Evolutionary conservation across 108 stramenopile species (phyloP).

Genomic region (Mediolabrus comicus): DNA sequence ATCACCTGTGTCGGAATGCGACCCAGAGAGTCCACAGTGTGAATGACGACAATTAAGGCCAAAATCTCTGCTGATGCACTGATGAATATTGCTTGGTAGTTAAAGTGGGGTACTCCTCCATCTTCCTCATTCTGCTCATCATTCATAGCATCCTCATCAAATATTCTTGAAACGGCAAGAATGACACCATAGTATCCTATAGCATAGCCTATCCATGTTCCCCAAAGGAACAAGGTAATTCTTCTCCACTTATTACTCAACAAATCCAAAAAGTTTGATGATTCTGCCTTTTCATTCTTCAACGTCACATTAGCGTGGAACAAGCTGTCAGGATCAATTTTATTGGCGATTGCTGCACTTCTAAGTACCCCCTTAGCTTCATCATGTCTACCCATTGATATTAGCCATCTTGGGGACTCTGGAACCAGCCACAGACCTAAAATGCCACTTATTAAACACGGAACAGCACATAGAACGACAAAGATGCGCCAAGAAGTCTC

Average conservation of each 20-base stretch:
- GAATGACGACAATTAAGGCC: constrained; percentile 64
- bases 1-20: constrained; percentile 62
- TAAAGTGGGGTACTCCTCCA: constrained; percentile 45
- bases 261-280: constrained; percentile 33
- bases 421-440: constrained; percentile 67
- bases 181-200: constrained; percentile 71
- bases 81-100: constrained; percentile 68
- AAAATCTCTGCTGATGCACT: constrained; percentile 67
- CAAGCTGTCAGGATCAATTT: constrained; percentile 39
- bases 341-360: constrained; percentile 51
- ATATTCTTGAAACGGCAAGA: constrained; percentile 49
- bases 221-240: constrained; percentile 46
- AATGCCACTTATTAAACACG: constrained; percentile 59
- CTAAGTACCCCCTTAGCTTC: constrained; percentile 57
- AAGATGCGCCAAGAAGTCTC: constrained; percentile 64
- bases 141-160: constrained; percentile 34
- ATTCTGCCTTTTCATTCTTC: constrained; percentile 40
- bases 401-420: constrained; percentile 80
- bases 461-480: constrained; percentile 61
- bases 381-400: constrained; percentile 49
- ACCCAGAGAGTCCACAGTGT: constrained; percentile 61
- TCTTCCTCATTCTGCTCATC: constrained; percentile 6
- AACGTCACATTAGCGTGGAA: constrained; percentile 38
- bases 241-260: constrained; percentile 51
- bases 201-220: constrained; percentile 63